Base-by-base conservation (phyloP, 2,329 filamentous ascomycete genomes). In the Penicillium sp. region DNA sequence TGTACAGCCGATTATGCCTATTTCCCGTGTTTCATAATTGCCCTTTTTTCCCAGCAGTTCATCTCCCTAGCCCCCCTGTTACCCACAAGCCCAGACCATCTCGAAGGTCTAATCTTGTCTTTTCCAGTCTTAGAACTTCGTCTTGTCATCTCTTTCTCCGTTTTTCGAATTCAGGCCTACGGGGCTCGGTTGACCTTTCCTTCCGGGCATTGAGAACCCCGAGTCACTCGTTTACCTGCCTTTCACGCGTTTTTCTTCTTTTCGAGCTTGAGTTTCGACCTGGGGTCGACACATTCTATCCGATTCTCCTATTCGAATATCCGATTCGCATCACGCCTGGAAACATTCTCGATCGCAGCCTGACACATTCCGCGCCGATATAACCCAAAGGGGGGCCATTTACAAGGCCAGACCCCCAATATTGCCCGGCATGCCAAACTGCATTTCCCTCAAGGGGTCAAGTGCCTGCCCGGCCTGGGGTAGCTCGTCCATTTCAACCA, bases 381-480 rank as follows among this genome's bases (percentile, higher is more conserved):
- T 42, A 50, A 45, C 12, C 33, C 29, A 29, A 35, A 41, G 27
- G 12, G 41, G 42, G 3, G 42, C 23, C 21, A 33, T 47, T 33
- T 37, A 37, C 41, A 52, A 38, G 45, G 46, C 56, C 41, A 19
- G 35, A 51, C 53, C 21, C 49, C 50, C 50, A 68, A 37, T 41
- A 71, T 71, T 37, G 63, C 69, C 61, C 64, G 62, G 60, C 50
- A 77, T 77, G 75, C 62, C 73, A 27, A 63, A 51, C 60, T 81
- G 91, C 73, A 84, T 94, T 66, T 87, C 90, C 29, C 81, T 95
- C 37, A 76, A 83, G 56, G 86, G 83, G 60, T 93, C 91, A 33
- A 87, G 81, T 6, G 76, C 82, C 54, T 95, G 91, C 75, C 81
- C 87, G 47, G 89, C 90, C 3, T 95, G 92, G 73, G 81, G 83